Conservation (phyloP, 345 rosid genomes). For the Eucalyptus curtisii region DNA sequence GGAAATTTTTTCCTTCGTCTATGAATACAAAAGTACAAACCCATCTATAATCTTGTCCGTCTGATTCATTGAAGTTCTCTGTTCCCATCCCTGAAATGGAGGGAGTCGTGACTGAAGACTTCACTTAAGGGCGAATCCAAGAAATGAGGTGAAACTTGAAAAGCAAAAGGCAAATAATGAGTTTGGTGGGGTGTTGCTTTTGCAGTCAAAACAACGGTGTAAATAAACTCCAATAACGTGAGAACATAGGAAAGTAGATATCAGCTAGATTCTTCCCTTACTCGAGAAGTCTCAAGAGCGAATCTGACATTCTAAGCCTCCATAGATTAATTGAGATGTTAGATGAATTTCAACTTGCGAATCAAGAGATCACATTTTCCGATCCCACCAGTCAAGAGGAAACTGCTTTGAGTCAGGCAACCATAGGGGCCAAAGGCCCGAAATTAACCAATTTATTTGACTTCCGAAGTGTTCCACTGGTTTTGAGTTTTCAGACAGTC, state of each 20-base stretch:
- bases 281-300: not conserved
- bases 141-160: not conserved
- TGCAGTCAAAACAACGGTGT: not conserved
- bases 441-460: not conserved
- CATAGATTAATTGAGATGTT: not conserved
- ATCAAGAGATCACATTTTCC: accelerated
- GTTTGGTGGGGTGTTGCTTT: not conserved
- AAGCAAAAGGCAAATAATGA: not conserved
- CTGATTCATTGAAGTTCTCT: not conserved
- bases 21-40: not conserved
- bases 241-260: not conserved
- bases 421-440: no score
- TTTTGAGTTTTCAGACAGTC: not conserved
- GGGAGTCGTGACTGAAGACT: not conserved
- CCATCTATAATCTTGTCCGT: not conserved
- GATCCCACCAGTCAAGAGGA: not conserved
- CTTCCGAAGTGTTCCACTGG: accelerated
- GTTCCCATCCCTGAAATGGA: not conserved
- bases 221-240: not conserved
- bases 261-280: not conserved
- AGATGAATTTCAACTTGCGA: not conserved
- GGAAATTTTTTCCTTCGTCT: not conserved
- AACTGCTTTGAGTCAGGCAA: not conserved
- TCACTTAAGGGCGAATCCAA: not conserved
- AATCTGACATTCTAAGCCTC: not conserved